These are phyloP conservation scores for Cucurbitaria berberidis DNA, from an alignment of 2,329 filamentous ascomycete species.

Conservation along the genomic window DNA sequence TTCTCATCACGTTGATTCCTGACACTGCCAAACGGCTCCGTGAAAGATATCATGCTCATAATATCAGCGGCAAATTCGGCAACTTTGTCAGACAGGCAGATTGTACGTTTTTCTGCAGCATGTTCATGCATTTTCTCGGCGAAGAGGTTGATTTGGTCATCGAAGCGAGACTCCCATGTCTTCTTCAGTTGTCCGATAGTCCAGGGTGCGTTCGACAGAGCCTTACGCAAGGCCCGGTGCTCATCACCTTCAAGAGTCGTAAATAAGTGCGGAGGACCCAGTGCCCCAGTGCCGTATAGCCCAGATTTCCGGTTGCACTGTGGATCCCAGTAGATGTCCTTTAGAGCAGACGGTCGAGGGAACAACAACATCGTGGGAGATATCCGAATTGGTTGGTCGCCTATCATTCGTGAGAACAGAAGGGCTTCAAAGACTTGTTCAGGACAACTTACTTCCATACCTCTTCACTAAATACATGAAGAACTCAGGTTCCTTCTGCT, in stretches of 20 bases:
- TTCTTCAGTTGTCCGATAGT: constrained; percentile 50
- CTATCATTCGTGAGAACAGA: constrained; percentile 15
- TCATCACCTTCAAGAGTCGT: constrained; percentile 41
- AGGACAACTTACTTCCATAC: constrained; percentile 35
- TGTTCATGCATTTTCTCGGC: constrained; percentile 41
- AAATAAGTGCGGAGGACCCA: constrained; percentile 48
- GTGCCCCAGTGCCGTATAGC: constrained; percentile 45
- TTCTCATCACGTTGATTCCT: constrained; percentile 49
- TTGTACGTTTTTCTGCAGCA: constrained; percentile 21
- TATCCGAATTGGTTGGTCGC: constrained; percentile 47
- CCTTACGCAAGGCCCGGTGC: constrained; percentile 47
- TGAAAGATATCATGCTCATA: constrained; percentile 51
- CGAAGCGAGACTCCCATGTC: constrained; percentile 48
- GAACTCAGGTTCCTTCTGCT: constrained; percentile 36
- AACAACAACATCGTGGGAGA: constrained; percentile 49
- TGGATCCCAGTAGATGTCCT: constrained; percentile 51
- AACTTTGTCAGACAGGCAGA: constrained; percentile 48
- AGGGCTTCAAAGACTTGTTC: not conserved
- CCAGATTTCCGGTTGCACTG: constrained; percentile 45
- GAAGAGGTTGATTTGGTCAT: constrained; percentile 46
- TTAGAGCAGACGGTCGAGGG: constrained; percentile 43
- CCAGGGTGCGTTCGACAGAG: constrained; percentile 47
- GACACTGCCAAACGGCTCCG: constrained; percentile 49
- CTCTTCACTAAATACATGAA: constrained; percentile 35
- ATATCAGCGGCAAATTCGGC: constrained; percentile 52